Evolutionary conservation across 2,329 filamentous ascomycete species (phyloP), one percentile per base, ranked within the genome.

Genomic region (Emergomyces orientalis): DNA sequence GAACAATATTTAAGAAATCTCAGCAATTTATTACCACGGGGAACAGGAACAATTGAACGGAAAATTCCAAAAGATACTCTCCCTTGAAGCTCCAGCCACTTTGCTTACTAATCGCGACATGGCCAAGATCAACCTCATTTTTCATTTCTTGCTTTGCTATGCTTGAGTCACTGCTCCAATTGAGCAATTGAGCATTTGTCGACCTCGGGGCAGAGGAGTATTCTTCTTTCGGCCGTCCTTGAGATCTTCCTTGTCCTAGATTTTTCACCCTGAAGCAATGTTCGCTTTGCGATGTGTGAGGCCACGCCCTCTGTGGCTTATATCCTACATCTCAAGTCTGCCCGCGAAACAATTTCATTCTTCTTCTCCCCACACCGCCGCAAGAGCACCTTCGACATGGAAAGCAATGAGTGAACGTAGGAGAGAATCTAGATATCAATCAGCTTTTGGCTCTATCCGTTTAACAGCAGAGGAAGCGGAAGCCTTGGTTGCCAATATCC

Each of bases 271-370:
- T 19, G 43, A 45, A 13, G 19, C 45, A 41, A 60, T 60, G 59
- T 51, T 52, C 19, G 30, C 19, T 11, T n/a, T 54, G 32, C 43
- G 47, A 51, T 51, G 59, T 37, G 13, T 54, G 22, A 32, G 43
- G 19, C 45, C 9, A 17, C 45, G 27, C 8, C 59, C 34, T 25
- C 27, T 11, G 27, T 25, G 45, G 19, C 32, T 27, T 22, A 14
- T 17, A 25, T 43, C 9, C 43, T n/a, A 1, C 3, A 13, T 52
- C 45, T 39, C 45, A 60, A 41, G 9, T 8, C 8, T 30, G 14
- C 34, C 47, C 9, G 59, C 45, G 4, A 60, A 54, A 34, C 43
- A 51, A 49, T 52, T 52, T 32, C 59, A 52, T 60, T 39, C 25
- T 47, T 45, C 59, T 5, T n/a, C 45, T 39, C 25, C 47, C 14